Evolutionary conservation across 2,329 filamentous ascomycete species (phyloP), one percentile per base, ranked within the genome.

Genomic region (Seiridium cupressi): DNA sequence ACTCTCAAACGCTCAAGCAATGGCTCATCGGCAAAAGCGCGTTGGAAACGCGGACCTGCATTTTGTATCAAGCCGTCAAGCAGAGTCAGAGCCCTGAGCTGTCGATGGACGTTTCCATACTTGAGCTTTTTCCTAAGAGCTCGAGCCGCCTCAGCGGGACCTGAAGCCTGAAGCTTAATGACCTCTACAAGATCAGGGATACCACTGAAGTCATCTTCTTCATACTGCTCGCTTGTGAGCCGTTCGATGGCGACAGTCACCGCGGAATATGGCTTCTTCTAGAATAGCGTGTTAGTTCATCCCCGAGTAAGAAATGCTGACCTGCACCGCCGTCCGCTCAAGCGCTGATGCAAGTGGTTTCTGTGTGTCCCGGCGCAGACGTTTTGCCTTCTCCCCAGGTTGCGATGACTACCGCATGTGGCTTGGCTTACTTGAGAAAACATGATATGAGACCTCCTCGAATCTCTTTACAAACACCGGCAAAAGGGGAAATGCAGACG

Each of bases 51-150:
- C 10, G 89, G 83, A 1, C 94, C 94, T 2, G 93, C 93, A 77
- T 99, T 99, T 72, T 97, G 92, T 62, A 99, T 95, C 44, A 99
- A 82, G 47, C 91, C 93, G 73, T 99, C 95, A 2, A 99, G 84
- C 55, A 99, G 89, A 9, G 90, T 89, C 31, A 99, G 84, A 42
- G 95, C 91, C 61, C 95, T 87, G 40, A 98, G 83, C 75, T 99
- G 95, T 55, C 93, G 89, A 75, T 98, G 94, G n/a, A 91, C 83
- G 70, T 88, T 96, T 68, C 95, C 95, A 76, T 99, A 98, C 79
- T 99, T 99, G 83, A 99, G 86, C 81, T 98, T 98, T 85, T 99
- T 99, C 62, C 95, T 88, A 68, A 99, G 85, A 53, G 95, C 93
- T 71, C 95, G 87, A 58, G 94, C 92, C 61, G 93, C 93, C 79